These are phyloP conservation scores for Thalassiosira profunda DNA, from an alignment of 108 stramenopile species.

Conservation along the genomic window DNA sequence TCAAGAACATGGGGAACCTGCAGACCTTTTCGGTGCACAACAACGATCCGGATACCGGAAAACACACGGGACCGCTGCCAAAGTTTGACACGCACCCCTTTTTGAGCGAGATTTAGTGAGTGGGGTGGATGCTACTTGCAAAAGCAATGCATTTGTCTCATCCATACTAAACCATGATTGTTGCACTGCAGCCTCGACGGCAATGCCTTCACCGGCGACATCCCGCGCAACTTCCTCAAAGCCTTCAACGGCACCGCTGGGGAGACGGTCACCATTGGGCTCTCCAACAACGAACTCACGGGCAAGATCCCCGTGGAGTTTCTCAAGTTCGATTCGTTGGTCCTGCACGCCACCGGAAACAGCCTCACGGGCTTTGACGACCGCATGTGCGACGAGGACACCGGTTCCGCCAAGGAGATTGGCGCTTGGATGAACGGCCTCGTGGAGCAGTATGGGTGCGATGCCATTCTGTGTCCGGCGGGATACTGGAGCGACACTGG, in stretches of 20 bases:
- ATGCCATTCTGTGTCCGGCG: constrained; percentile 62
- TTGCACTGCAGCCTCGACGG: constrained; percentile 28
- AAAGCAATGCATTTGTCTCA: too few species aligned
- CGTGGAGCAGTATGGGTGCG: constrained; percentile 59
- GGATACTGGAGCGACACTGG: constrained; percentile 49
- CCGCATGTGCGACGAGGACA: constrained; percentile 29
- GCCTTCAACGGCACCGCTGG: constrained; percentile 30
- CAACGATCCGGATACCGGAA: constrained; percentile 26
- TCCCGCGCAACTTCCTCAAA: constrained; percentile 49
- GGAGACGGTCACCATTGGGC: constrained; percentile 43
- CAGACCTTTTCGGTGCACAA: constrained; percentile 48
- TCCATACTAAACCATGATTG: neutral
- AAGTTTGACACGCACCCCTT: constrained; percentile 39
- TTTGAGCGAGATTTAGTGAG: constrained; percentile 46
- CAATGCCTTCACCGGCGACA: constrained; percentile 54
- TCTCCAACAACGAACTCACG: constrained; percentile 58
- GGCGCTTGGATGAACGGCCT: constrained; percentile 68
- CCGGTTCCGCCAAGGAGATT: too few species aligned
- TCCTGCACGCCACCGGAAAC: constrained; percentile 58
- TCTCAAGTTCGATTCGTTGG: constrained; percentile 37
- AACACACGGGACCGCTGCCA: constrained; percentile 38
- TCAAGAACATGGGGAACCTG: constrained; percentile 41
- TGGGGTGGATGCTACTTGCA: neutral
- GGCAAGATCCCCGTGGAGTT: constrained; percentile 53
- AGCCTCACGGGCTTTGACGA: constrained; percentile 37